Evolutionary conservation across 1,284 basidiomycete genomes (phyloP), one percentile per base, ranked within the genome.

Genomic region (Anthracocystis panici-leucophaei): DNA sequence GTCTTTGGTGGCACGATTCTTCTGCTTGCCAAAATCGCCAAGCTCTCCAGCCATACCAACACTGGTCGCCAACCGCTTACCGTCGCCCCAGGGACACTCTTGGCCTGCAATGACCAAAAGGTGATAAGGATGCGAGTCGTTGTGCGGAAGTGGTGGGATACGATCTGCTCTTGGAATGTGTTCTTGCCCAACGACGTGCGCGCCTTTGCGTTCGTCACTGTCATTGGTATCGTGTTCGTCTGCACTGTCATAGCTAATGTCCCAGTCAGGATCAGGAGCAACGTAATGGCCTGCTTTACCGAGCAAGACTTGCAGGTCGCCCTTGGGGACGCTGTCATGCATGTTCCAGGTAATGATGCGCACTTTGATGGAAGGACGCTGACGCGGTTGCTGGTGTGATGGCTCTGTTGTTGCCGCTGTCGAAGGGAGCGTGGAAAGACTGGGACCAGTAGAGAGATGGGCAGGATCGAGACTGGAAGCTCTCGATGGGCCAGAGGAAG

Each of bases 41-140:
- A 84, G 64, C 58, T 84, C 82, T 20, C 75, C 72, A 3, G 82
- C 82, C 45, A 83, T 75, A 20, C 80, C 82, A 1, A 84, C 72
- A n/a, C 78, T 72, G 25, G 78, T 77, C 1, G 77, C 79, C 0
- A 83, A 48, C 2, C 77, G 71, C 21, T 78, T 77, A 9, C 79
- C 80, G 38, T 83, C 77, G 12, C 82, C 82, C 82, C 82, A 84
- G 7, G 82, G 82, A 54, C 81, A 83, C 59, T 84, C 67, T 82
- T 94, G 92, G 20, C 92, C 92, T 29, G 92, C 92, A 4, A 94
- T 88, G 23, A 94, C 89, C 21, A 94, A 87, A 18, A 94, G 85
- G 85, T 94, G 93, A 83, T 92, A 94, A 8, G 92, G 92, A 84
- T 94, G 93, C 20, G 60, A 56, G 46, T 82, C 74, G 52, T 81